Evolutionary conservation across 495 filamentous ascomycete genomes (phyloP).

Genomic region (Astrothelium macrocarpum): DNA sequence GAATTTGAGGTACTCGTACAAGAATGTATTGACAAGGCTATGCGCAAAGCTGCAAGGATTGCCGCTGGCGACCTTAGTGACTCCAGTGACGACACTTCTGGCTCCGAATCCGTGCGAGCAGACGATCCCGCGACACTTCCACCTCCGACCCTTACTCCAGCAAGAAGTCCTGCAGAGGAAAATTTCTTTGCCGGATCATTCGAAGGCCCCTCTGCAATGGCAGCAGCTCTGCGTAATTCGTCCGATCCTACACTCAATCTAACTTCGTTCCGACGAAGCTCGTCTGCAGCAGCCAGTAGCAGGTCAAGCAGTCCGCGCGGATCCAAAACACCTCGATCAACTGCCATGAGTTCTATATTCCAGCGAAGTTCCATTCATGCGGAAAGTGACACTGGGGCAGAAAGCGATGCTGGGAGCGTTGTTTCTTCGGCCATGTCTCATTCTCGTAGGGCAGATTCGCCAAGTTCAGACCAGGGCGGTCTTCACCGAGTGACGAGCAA

Average conservation of each 20-base stretch:
- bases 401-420: slow-evolving; percentile 73
- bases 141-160: neutral
- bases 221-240: slow-evolving; percentile 43
- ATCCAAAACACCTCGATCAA: slow-evolving; percentile 82
- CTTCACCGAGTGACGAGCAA: slow-evolving; percentile 54
- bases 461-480: slow-evolving; percentile 73
- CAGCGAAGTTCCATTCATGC: slow-evolving; percentile 63
- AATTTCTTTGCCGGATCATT: slow-evolving; percentile 44
- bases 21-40: slow-evolving; percentile 86
- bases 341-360: slow-evolving; percentile 52
- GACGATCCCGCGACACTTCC: slow-evolving; percentile 10
- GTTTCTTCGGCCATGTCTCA: slow-evolving; percentile 63
- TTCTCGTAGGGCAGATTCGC: slow-evolving; percentile 70
- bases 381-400: slow-evolving; percentile 66
- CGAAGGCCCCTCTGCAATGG: slow-evolving; percentile 48
- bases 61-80: slow-evolving; percentile 78
- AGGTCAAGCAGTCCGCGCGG: slow-evolving; percentile 86
- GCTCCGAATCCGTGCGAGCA: slow-evolving; percentile 21
- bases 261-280: slow-evolving; percentile 39
- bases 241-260: slow-evolving; percentile 32
- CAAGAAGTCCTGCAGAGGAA: slow-evolving; percentile 30
- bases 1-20: slow-evolving; percentile 87
- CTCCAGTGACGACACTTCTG: slow-evolving; percentile 46
- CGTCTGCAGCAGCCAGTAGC: slow-evolving; percentile 56
- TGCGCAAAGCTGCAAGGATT: slow-evolving; percentile 82